These are phyloP conservation scores for Xylaria grammica DNA, from an alignment of 495 filamentous ascomycete species.

Conservation along the genomic window DNA sequence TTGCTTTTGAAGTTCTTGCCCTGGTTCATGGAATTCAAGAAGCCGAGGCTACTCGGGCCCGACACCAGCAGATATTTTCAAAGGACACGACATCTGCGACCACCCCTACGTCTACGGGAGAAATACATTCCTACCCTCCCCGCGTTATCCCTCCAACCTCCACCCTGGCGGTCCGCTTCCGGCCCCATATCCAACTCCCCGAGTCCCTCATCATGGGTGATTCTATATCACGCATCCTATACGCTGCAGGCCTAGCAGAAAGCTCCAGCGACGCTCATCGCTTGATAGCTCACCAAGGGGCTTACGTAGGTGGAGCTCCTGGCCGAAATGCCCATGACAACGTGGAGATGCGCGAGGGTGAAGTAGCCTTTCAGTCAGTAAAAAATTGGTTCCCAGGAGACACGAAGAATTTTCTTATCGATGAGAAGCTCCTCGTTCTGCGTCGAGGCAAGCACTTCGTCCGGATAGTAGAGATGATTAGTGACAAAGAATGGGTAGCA, in stretches of 20 bases:
- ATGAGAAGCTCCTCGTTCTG: constrained; percentile 68
- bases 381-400: constrained; percentile 62
- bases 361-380: constrained; percentile 66
- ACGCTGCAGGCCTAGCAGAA: constrained; percentile 68
- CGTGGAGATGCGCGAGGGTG: constrained; percentile 58
- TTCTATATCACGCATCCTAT: constrained; percentile 67
- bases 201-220: constrained; percentile 64
- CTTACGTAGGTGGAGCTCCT: constrained; percentile 68
- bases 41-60: constrained; percentile 59
- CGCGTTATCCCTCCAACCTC: not conserved
- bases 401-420: constrained; percentile 66
- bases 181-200: constrained; percentile 66
- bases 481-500: constrained; percentile 67
- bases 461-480: constrained; percentile 71
- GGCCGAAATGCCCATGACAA: constrained; percentile 42
- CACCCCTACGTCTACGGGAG: constrained; percentile 3
- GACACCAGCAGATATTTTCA: constrained; percentile 63
- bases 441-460: constrained; percentile 83
- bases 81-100: constrained; percentile 20
- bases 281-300: constrained; percentile 61
- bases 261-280: constrained; percentile 72
- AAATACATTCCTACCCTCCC: constrained; percentile 13
- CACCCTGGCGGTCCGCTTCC: constrained; percentile 31
- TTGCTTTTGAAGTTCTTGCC: constrained; percentile 80
- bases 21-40: constrained; percentile 73